Base-by-base conservation (phyloP, 306 rosid genomes). In the Notholithocarpus densiflorus region DNA sequence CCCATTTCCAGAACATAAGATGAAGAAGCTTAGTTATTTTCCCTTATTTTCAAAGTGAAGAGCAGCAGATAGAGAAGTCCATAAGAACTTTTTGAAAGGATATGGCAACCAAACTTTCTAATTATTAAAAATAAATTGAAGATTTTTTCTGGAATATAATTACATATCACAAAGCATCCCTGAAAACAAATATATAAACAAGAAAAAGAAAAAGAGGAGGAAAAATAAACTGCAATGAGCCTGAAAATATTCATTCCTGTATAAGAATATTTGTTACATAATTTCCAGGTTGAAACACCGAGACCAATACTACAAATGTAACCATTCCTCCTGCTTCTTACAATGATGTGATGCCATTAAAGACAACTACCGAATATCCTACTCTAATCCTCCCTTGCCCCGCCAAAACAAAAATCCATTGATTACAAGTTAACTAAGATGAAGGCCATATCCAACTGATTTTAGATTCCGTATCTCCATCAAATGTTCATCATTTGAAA, bases 401-500 rank as follows among this genome's bases (percentile, higher is more conserved):
- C 5, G 5, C 14, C 14, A 48, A 48, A 48, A 48, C 13, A 48
- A 48, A 48, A 32, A n/a, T 48, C 21, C 37, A 56, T 43, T 59
- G 62, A 76, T 77, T 77, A 73, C n/a, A 68, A 65, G 59, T 37
- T 77, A 86, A 69, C 75, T 27, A 80, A 72, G 48, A 82, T 64
- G 56, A 56, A 82, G 75, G 34, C 78, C 75, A 69, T 73, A 77
- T 74, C 81, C 66, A 80, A 84, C 56, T 43, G 92, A 89, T 62
- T 87, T 81, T 81, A 89, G 74, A 70, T 77, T 80, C 80, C 84
- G 80, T 78, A 75, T 59, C 76, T 86, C 97, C 75, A 70, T 81
- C 94, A 87, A 80, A 85, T 89, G 93, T 88, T 93, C 98, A 84
- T 95, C 99, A 79, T 93, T 91, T 29, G 99, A 90, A 75, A 95